Base-by-base conservation (phyloP, 495 filamentous ascomycete species). In the Choiromyces venosus region DNA sequence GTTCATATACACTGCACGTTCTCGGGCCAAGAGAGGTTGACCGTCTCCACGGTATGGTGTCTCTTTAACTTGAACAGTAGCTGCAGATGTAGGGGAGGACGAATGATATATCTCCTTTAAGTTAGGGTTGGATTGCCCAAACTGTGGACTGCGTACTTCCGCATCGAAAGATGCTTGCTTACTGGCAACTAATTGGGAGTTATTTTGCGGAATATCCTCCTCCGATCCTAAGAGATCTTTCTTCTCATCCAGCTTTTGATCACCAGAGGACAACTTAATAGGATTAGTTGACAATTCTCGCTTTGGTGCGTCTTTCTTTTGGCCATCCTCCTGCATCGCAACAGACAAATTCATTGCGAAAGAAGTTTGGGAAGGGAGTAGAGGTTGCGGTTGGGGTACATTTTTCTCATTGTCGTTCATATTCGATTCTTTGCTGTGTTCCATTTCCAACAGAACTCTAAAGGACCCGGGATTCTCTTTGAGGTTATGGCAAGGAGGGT, bases 21-120 rank as follows among this genome's bases (percentile, higher is more conserved):
- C 52, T 16, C 25, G 25, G 33, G 12, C 25, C 52, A 29, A 33
- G 25, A 61, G 33, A 33, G 52, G 12, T 33, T 12, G 52, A 12
- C 39, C 37, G n/a, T 40, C 61, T 64, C 70, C 70, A 65, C 69
- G 66, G n/a, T 77, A 73, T 16, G 75, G 74, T 37, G 75, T 77
- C 39, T 73, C 75, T 77, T 77, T 40, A 40, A 77, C 75, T 61
- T 77, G 75, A 25, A 77, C 33, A 8, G 70, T 77, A 29, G 42
- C 12, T 16, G 74, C 37, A 66, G 69, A 66, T 42, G 65, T 21
- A 29, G 66, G 33, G 35, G 74, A 56, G 25, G 52, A 52, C 37
- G 42, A 44, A 44, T 14, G 25, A 29, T 29, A 33, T 12, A 61
- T 33, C 12, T 29, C 25, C 52, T 33, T 33, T 16, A 33, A 33